These are phyloP conservation scores for Xylaria hypoxylon DNA, from an alignment of 2,329 filamentous ascomycete genomes.

Conservation along the genomic window DNA sequence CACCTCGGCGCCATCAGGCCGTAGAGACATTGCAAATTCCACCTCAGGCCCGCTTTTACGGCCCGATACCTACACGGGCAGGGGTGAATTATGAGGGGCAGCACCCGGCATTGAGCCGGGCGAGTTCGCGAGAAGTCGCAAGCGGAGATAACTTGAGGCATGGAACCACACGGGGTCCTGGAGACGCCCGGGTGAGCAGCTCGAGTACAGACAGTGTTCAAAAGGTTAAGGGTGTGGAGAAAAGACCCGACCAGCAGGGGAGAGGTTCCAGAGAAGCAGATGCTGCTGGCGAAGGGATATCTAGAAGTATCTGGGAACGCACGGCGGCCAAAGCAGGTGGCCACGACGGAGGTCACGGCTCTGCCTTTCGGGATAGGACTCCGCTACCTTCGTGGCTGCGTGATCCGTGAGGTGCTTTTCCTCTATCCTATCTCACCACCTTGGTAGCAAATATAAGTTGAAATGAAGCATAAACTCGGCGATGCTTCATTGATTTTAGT, in stretches of 20 bases:
- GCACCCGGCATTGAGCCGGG: not conserved
- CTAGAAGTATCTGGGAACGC: constrained; percentile 7
- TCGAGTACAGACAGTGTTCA: not conserved
- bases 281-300: not conserved
- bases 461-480: too few species aligned
- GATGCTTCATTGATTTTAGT: too few species aligned
- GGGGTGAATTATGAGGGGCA: not conserved
- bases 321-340: not conserved
- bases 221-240: not conserved
- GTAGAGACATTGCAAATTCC: not conserved
- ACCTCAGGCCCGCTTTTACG: not conserved
- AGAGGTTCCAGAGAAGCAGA: not conserved
- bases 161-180: not conserved
- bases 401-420: not conserved
- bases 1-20: not conserved
- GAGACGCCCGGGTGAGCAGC: not conserved
- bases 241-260: not conserved
- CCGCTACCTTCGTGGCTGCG: constrained; percentile 11
- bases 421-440: too few species aligned
- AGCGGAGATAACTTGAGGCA: not conserved
- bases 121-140: not conserved
- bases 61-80: not conserved
- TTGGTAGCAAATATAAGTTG: too few species aligned
- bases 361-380: not conserved
- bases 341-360: not conserved